phyloP scores from a whole-genome alignment of 495 filamentous ascomycete species.

The Apodospora peruviana region DNA sequence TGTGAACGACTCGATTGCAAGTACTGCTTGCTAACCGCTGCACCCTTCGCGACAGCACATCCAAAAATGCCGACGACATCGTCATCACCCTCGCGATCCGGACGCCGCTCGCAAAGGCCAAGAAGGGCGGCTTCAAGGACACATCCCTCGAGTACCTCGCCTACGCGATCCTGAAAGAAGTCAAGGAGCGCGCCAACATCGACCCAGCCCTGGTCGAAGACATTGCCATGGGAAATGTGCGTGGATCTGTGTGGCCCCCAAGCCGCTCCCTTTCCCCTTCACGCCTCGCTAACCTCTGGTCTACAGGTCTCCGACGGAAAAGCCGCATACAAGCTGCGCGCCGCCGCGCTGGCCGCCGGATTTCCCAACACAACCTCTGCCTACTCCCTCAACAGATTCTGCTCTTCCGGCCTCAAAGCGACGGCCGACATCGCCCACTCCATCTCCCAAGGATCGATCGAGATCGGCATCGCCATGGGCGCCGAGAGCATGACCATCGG shows the following conservation, averaged over 20 bases:
- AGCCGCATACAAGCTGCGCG: slow-evolving; percentile 84
- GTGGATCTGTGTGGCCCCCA: slow-evolving; percentile 18
- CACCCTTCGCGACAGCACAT: slow-evolving; percentile 54
- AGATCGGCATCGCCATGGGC: slow-evolving; percentile 80
- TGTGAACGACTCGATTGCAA: not conserved
- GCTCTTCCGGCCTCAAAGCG: slow-evolving; percentile 91
- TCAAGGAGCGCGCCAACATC: slow-evolving; percentile 65
- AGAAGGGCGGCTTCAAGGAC: slow-evolving; percentile 90
- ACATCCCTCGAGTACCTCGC: slow-evolving; percentile 82
- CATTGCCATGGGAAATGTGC: slow-evolving; percentile 86
- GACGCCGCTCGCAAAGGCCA: slow-evolving; percentile 70
- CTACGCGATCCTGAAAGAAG: slow-evolving; percentile 71
- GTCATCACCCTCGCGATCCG: slow-evolving; percentile 83
- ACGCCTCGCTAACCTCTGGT: not conserved
- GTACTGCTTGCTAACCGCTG: not conserved
- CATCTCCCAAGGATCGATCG: slow-evolving; percentile 74
- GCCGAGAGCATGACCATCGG: slow-evolving; percentile 80
- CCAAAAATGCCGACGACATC: slow-evolving; percentile 92
- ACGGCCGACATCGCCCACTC: slow-evolving; percentile 91
- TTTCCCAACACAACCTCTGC: slow-evolving; percentile 85
- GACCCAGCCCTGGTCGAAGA: slow-evolving; percentile 85
- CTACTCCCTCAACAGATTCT: slow-evolving; percentile 88
- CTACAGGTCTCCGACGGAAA: slow-evolving; percentile 77
- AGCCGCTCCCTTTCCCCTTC: not conserved
- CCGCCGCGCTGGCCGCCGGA: slow-evolving; percentile 82